Evolutionary conservation across 2,329 filamentous ascomycete genomes (phyloP).

Genomic region (Exophiala bonariae): DNA sequence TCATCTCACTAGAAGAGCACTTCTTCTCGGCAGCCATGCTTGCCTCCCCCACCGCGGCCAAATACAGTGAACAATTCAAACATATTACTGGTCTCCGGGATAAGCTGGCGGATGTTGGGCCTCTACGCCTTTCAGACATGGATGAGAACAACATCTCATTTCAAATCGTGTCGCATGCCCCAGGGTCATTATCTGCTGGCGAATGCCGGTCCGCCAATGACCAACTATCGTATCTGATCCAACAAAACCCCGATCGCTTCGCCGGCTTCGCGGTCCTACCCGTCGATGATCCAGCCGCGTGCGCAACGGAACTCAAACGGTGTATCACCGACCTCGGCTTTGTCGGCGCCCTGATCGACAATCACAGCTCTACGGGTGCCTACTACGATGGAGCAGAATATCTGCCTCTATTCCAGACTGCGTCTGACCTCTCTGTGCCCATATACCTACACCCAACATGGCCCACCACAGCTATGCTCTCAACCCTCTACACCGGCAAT

Average conservation of each 20-base stretch:
- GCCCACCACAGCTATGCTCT: conserved; percentile 39
- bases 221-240: conserved; percentile 30
- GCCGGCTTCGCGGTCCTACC: conserved; percentile 46
- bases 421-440: conserved; percentile 49
- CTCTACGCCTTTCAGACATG: conserved; percentile 21
- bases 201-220: conserved; percentile 22
- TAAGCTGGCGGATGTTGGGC: conserved; percentile 19
- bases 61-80: conserved; percentile 23
- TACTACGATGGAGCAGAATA: conserved; percentile 48
- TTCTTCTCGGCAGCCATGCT: conserved; percentile 22
- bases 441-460: conserved; percentile 54
- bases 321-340: conserved; percentile 47
- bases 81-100: conserved; percentile 20
- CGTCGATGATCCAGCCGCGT: conserved; percentile 36
- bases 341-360: conserved; percentile 50
- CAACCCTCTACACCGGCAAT: conserved; percentile 38
- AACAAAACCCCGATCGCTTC: conserved; percentile 34
- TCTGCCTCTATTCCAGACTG: conserved; percentile 43
- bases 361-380: conserved; percentile 30
- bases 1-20: conserved; percentile 27
- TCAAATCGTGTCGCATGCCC: conserved; percentile 25
- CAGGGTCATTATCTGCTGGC: conserved; percentile 11
- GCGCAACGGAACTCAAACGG: conserved; percentile 36
- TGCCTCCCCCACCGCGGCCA: background rate
- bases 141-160: conserved; percentile 19